Base-by-base conservation (phyloP, 495 filamentous ascomycete species). In the Platismatia glauca region DNA sequence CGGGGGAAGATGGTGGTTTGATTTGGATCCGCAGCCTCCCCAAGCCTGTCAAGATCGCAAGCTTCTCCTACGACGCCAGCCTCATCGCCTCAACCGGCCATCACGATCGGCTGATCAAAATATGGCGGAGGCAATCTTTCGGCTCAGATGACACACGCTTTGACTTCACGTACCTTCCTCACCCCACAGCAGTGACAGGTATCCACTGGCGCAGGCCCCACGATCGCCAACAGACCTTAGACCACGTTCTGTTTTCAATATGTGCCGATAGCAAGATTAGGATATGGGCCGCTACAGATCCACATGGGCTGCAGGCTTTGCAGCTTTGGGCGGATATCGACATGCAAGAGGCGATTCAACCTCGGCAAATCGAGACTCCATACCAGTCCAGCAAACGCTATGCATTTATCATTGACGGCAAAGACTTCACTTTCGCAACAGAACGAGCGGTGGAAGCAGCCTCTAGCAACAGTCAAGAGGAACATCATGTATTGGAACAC, bases 221-320 rank as follows among this genome's bases (percentile, higher is more conserved):
- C 56, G 84, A 92, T 69, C 77, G 81, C 38, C 90, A 90, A 33
- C 89, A 95, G 69, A 86, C 83, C 8, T 82, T 88, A 46, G 90
- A 93, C 44, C 91, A 95, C 73, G 88, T 95, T 4, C 79, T 99
- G n/a, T 97, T 94, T 70, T 96, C 95, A 0, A 83, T 94, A 61
- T 95, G 91, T 69, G 82, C 81, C n/a, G 95, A 97, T 69, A 85
- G 86, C 50, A 81, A 88, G 58, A 73, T 97, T 58, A 81, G 94
- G 61, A 79, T 97, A 55, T 99, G 92, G 92, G 84, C 87, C 4
- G 80, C 85, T 41, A 85, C 84, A 16, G 90, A 95, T 64, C 79
- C 84, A 50, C 85, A 93, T 69, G 84, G 86, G 9, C 75, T 86
- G 35, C 83, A 88, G 55, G 80, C 86, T 0, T 73, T 97, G 62